These are phyloP conservation scores for Friedmanniomyces endolithicus DNA, from an alignment of 495 filamentous ascomycete genomes.

Conservation along the genomic window DNA sequence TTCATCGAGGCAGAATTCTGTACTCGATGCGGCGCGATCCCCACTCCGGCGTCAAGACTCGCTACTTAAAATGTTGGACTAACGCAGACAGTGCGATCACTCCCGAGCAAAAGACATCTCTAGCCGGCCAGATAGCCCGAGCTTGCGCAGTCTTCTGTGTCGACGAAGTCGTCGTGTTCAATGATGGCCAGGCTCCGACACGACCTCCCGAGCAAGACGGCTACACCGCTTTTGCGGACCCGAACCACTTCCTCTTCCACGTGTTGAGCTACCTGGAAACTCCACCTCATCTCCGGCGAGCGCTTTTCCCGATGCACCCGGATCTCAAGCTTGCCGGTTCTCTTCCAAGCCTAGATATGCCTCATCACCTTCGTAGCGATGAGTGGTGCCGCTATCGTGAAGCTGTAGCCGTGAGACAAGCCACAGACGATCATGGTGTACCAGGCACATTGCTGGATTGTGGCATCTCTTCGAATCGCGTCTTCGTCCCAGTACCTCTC, in stretches of 20 bases:
- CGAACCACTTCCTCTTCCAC: slow-evolving; percentile 58
- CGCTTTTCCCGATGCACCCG: slow-evolving; percentile 57
- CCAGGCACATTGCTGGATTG: slow-evolving; percentile 44
- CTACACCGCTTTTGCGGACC: slow-evolving; percentile 53
- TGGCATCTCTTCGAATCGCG: slow-evolving; percentile 36
- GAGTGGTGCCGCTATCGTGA: slow-evolving; percentile 63
- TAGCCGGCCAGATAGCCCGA: slow-evolving; percentile 58
- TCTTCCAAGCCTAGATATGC: slow-evolving; percentile 61
- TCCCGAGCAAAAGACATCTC: slow-evolving; percentile 50
- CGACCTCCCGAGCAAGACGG: slow-evolving; percentile 33
- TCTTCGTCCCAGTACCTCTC: slow-evolving; percentile 43
- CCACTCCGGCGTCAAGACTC: not conserved
- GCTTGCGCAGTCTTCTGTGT: slow-evolving; percentile 62
- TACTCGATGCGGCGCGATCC: not conserved
- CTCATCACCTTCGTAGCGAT: slow-evolving; percentile 53
- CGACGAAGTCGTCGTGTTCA: slow-evolving; percentile 65
- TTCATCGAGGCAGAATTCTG: not conserved
- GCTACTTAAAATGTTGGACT: not conserved
- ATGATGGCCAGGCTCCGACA: slow-evolving; percentile 38
- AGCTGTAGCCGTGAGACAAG: slow-evolving; percentile 42
- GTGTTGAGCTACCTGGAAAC: slow-evolving; percentile 63
- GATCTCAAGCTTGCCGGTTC: slow-evolving; percentile 52
- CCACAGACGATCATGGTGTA: not conserved
- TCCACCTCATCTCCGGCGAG: slow-evolving; percentile 57
- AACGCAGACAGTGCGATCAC: slow-evolving; percentile 36